Evolutionary conservation across 202 grass and related monocot genomes (phyloP), one percentile per base, ranked within the genome.

Genomic region (Setaria italica): DNA sequence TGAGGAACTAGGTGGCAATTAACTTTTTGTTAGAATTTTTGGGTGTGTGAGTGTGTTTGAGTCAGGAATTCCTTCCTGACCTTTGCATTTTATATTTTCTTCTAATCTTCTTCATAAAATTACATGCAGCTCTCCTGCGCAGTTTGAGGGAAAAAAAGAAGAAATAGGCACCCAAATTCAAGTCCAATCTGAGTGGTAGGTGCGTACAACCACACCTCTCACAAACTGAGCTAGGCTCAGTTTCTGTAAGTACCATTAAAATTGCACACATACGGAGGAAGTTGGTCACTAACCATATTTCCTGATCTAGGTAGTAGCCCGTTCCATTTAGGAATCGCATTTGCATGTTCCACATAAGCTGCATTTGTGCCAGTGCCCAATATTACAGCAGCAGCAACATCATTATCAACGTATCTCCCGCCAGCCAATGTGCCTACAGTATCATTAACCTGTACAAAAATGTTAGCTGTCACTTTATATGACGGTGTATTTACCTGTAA

Each of bases 301-400:
- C 93, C 96, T 66, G 96, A 99, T 81, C 47, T 95, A 81, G 96
- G 90, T 71, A 91, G 85, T 72, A 68, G 73, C 9, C 93, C 93
- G 9, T 88, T 89, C 96, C 96, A 96, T 85, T 96, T 99, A 21
- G 93, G 96, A 94, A 99, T 96, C 42, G 56, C 88, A 80, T 88
- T 86, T 53, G 90, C 96, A 78, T 91, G 84, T 74, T 99, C 96
- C 66, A 96, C 96, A 13, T 99, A 99, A 68, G 93, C 96, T 86
- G 96, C 96, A 92, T 99, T 99, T 62, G 93, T 99, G 77, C 96
- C 96, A 69, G 96, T 96, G 65, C 96, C 93, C 83, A 99, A 87
- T 91, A 99, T 96, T 45, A 99, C 93, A 77, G 93, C 90, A 76
- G 88, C 90, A 58, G 76, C 85, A 49, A 94, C 93, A 85, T 96